Evolutionary conservation across 208 protist genomes (phyloP), one percentile per base, ranked within the genome.

Genomic region (Angomonas desouzai): DNA sequence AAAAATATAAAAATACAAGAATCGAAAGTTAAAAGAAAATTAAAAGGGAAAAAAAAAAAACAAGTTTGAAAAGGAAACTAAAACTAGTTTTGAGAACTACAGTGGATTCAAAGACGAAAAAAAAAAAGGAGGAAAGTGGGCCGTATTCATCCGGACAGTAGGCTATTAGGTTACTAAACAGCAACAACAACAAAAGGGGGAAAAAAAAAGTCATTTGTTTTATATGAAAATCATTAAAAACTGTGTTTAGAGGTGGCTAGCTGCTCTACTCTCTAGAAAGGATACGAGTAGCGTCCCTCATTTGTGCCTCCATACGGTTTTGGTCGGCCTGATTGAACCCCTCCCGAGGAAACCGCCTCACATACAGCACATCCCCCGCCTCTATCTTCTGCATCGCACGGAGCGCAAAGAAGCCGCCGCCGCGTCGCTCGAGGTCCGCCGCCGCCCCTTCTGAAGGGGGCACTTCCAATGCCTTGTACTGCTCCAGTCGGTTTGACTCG

Each of bases 351-450:
- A 74, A 87, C 27, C 77, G 74, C 11, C 89, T 79, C 36, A 89
- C 23, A 55, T 91, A 92, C 56, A 94, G 63, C 60, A 88, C 65
- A 43, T 94, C 85, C 13, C 85, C 85, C 55, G 65, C 67, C 56
- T 87, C 83, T 48, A 94, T 63, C 25, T 63, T 57, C 22, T 62
- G 61, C 43, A 94, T 45, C 34, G 89, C 89, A 43, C 89, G 80
- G 56, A 94, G 60, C n/a, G 83, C 89, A 38, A 94, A 89, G 56
- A 92, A 94, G 11, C 85, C 89, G 10, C 85, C 77, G 2, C 65
- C 72, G 2, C 47, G 25, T 11, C 79, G 55, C 2, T 48, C 36
- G 10, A n/a, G 27, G 45, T n/a, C 73, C 75, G 43, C 48, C 23
- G 23, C 51, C 7, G 48, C 73, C 7, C 68, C 67, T 32, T 81